Evolutionary conservation across 2,329 filamentous ascomycete genomes (phyloP).

Genomic region (Aspergillus sp.): DNA sequence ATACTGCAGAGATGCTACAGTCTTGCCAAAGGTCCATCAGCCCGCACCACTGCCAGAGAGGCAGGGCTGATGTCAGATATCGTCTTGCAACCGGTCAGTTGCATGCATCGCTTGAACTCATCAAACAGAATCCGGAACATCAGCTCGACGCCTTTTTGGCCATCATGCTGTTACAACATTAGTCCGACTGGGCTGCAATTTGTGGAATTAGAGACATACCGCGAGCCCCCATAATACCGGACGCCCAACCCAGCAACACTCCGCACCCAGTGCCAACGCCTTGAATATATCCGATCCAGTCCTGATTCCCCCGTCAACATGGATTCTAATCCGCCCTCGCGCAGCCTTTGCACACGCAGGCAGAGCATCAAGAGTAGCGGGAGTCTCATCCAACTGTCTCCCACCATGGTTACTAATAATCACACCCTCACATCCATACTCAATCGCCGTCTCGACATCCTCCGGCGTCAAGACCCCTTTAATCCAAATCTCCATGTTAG

Average conservation of each 20-base stretch:
- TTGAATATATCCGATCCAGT: constrained; percentile 39
- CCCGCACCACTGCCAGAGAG: constrained; percentile 19
- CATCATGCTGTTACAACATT: constrained; percentile 23
- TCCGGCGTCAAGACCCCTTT: constrained; percentile 17
- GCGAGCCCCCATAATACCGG: constrained; percentile 36
- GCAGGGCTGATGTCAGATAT: constrained; percentile 25
- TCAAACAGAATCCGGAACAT: constrained; percentile 32
- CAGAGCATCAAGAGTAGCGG: constrained; percentile 39
- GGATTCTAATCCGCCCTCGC: constrained; percentile 31
- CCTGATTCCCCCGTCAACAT: constrained; percentile 36
- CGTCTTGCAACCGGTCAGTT: constrained; percentile 27
- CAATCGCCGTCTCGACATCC: constrained; percentile 35
- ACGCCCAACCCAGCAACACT: constrained; percentile 33
- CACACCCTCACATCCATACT: constrained; percentile 38
- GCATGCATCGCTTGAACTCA: constrained; percentile 33
- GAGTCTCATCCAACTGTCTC: constrained; percentile 36
- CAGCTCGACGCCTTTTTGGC: constrained; percentile 31
- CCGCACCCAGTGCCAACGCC: constrained; percentile 35
- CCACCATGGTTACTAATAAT: constrained; percentile 42
- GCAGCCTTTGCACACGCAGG: constrained; percentile 27
- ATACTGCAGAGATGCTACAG: no score
- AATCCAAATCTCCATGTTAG: neutral
- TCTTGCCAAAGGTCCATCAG: constrained; percentile 22
- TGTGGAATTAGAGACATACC: constrained; percentile 20
- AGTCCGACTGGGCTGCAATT: neutral